These are phyloP conservation scores for Rhododendron ovatum DNA, from an alignment of 148 eudicot species.

Conservation along the genomic window DNA sequence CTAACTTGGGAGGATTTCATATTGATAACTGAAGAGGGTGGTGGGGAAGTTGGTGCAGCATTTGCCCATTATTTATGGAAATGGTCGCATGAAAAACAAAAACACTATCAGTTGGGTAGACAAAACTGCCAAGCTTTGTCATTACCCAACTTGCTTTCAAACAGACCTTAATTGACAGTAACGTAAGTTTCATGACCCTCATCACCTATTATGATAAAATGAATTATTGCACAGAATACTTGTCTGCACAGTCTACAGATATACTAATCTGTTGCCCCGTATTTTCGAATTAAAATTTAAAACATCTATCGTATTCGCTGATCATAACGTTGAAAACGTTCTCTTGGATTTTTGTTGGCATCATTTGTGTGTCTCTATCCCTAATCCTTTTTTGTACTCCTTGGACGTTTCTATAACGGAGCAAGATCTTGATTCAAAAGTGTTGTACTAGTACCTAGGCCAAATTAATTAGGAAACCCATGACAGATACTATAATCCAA, in stretches of 20 bases:
- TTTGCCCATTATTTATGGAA: background rate
- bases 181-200: background rate
- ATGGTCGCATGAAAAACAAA: background rate
- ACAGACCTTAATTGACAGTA: background rate
- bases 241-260: background rate
- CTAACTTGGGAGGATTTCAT: background rate
- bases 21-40: background rate
- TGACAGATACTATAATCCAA: background rate
- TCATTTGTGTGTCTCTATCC: background rate
- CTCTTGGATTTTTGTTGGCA: background rate
- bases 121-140: background rate
- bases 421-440: background rate
- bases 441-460: background rate
- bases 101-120: background rate
- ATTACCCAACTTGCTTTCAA: background rate
- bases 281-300: background rate
- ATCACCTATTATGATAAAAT: background rate
- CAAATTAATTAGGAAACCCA: background rate
- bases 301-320: background rate
- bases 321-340: background rate
- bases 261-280: background rate
- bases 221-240: background rate
- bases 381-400: background rate
- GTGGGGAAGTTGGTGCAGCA: slow-evolving; percentile 1
- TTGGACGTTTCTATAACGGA: background rate